Evolutionary conservation across 257 asterid species (phyloP), one percentile per base, ranked within the genome.

Genomic region (Knoxia roxburghii): DNA sequence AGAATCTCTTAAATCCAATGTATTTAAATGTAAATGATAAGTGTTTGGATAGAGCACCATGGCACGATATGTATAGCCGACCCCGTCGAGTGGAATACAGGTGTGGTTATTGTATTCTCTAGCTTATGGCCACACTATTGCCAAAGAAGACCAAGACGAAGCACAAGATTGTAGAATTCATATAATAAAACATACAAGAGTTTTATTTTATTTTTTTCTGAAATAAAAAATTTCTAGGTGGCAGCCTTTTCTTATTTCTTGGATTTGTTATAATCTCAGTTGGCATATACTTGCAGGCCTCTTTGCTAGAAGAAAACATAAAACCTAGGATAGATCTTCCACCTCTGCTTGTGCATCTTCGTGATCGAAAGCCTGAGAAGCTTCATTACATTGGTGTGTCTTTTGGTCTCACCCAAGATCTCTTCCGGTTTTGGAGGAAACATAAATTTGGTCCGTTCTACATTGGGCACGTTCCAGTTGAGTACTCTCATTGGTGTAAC

Each of bases 351-450:
- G 86, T 88, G 73, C 95, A 89, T 72, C 95, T 90, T 49, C 78
- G 83, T 65, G 97, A 93, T 61, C 79, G 99, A 68, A 77, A 74
- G 61, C 92, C 99, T 27, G 99, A 93, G 77, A 90, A 83, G 76
- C 95, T 90, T 74, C 96, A 94, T 63, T 94, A 94, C 69, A 75
- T 90, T 51, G 96, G 99, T 15, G 99, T 90, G 59, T 94, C 99
- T 5, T 94, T 94, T 73, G 97, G 96, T 61, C 97, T 94, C 62
- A 90, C 95, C 60, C 80, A 78, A 64, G 95, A 90, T 70, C 99
- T 94, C 73, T 86, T 88, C 72, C 85, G 95, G 57, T 94, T 94
- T 66, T 94, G 99, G 99, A 88, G 89, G 84, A 94, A 78, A 65
- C 99, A 83, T 72, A 85, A 82, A 76, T 94, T 90, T 78, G 92